Evolutionary conservation across 1,284 basidiomycete species (phyloP).

Genomic region (Trichosporon coremiiforme): DNA sequence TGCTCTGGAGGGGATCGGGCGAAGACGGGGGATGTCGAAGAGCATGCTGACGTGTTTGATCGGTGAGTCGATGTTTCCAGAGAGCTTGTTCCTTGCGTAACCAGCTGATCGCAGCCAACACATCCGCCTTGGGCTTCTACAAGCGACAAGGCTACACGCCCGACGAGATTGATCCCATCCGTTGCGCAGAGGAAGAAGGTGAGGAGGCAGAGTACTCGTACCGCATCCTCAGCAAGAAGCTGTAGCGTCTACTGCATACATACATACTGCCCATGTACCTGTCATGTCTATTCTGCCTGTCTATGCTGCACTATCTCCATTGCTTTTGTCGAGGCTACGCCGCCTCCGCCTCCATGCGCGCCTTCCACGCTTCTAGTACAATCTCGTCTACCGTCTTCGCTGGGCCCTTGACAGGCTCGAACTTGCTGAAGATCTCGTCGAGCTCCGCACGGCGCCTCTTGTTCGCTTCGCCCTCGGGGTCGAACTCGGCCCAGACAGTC

Average conservation of each 20-base stretch:
- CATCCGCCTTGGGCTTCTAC: slow-evolving; percentile 45
- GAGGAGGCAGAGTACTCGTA: slow-evolving; percentile 36
- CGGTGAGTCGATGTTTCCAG: slow-evolving; percentile 43
- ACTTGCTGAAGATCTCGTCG: background rate
- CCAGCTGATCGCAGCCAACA: slow-evolving; percentile 39
- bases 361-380: background rate
- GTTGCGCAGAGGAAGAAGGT: slow-evolving; percentile 39
- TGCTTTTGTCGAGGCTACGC: too few relatives aligned
- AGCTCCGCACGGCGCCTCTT: background rate
- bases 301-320: too few relatives aligned
- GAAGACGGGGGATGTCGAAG: slow-evolving; percentile 45
- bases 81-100: too few relatives aligned
- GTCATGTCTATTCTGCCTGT: background rate
- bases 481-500: slow-evolving; percentile 19
- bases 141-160: slow-evolving; percentile 41
- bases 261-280: background rate
- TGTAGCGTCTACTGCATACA: slow-evolving; percentile 24
- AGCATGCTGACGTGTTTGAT: slow-evolving; percentile 53
- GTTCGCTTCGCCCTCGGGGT: background rate
- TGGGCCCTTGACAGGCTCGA: slow-evolving; percentile 8
- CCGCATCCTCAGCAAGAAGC: slow-evolving; percentile 40
- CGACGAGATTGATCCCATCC: slow-evolving; percentile 54
- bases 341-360: background rate
- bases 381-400: slow-evolving; percentile 9
- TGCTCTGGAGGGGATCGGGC: slow-evolving; percentile 46